Evolutionary conservation across 2,329 filamentous ascomycete species (phyloP).

Genomic region (Epichloe aotearoae): DNA sequence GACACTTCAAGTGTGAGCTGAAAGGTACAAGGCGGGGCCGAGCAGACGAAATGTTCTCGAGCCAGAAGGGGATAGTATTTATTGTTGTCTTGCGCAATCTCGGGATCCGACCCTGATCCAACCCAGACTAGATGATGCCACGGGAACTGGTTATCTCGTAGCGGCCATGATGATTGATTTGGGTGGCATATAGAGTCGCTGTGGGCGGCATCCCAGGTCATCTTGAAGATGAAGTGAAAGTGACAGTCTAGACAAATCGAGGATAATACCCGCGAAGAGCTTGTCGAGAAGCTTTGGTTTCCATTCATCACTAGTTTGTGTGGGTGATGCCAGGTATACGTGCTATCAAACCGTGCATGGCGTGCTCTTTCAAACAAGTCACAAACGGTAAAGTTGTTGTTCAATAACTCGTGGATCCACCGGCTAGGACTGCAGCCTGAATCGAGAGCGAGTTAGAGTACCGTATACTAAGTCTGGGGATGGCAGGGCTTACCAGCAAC

Average conservation of each 20-base stretch:
- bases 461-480: not conserved
- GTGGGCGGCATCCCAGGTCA: slow-evolving; percentile 20
- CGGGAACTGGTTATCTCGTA: slow-evolving; percentile 21
- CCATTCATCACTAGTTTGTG: slow-evolving; percentile 26
- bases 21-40: slow-evolving; percentile 27
- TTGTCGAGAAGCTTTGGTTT: slow-evolving; percentile 22
- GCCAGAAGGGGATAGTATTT: slow-evolving; percentile 28
- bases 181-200: slow-evolving; percentile 17
- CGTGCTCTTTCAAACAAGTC: slow-evolving; percentile 23
- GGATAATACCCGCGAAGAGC: slow-evolving; percentile 18
- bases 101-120: slow-evolving; percentile 15
- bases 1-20: slow-evolving; percentile 34
- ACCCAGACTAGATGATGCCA: slow-evolving; percentile 27
- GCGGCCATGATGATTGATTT: slow-evolving; percentile 21
- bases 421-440: slow-evolving; percentile 26
- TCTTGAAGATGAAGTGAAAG: slow-evolving; percentile 28
- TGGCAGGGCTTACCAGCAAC: slow-evolving; percentile 14
- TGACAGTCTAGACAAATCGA: slow-evolving; percentile 27
- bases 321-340: slow-evolving; percentile 21
- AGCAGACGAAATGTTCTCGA: slow-evolving; percentile 28
- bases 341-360: slow-evolving; percentile 15
- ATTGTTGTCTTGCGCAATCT: slow-evolving; percentile 11
- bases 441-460: not conserved
- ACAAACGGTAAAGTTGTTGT: slow-evolving; percentile 24
- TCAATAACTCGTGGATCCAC: slow-evolving; percentile 27